Evolutionary conservation across 139 green algal genomes (phyloP), one percentile per base, ranked within the genome.

Genomic region (Closterium sp.): DNA sequence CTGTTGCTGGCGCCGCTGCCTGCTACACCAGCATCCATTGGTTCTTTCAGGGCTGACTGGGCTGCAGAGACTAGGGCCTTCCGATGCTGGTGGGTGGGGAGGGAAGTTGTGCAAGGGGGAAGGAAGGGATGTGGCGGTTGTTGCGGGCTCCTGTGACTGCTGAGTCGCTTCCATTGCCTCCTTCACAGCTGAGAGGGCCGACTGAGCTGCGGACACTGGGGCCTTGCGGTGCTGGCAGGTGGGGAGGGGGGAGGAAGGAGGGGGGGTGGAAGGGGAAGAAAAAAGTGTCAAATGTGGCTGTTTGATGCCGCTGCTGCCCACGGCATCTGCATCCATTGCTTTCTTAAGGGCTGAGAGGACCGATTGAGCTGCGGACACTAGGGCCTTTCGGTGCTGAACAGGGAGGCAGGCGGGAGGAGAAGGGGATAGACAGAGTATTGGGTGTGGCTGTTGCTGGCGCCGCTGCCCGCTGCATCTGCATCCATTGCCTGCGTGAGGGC

Each of bases 211-310:
- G 25, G 88, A 12, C 55, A 87, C 69, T 12, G 88, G 28, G 10
- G 25, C 89, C 25, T 88, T 88, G 4, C 89, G 35, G 7, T 87
- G 89, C 89, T 91, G 90, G 16, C n/a, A 25, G n/a, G 83, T n/a
- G n/a, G n/a, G n/a, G n/a, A n/a, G n/a, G n/a, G n/a, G n/a, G n/a
- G n/a, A n/a, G n/a, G n/a, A n/a, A n/a, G n/a, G n/a, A n/a, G n/a
- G n/a, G n/a, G n/a, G n/a, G n/a, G n/a, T n/a, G 10, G 7, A 31
- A n/a, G 83, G 83, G 31, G 83, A 86, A 25, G 21, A n/a, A 10
- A 33, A 7, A 28, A 86, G 16, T 7, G 10, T 31, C 31, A 7
- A 16, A 86, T 86, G 21, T 33, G n/a, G n/a, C n/a, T n/a, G n/a
- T n/a, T n/a, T n/a, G n/a, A n/a, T n/a, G n/a, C n/a, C n/a, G n/a